phyloP scores from a whole-genome alignment of 2,329 filamentous ascomycete species.

The Neophaeococcomyces aloes region DNA sequence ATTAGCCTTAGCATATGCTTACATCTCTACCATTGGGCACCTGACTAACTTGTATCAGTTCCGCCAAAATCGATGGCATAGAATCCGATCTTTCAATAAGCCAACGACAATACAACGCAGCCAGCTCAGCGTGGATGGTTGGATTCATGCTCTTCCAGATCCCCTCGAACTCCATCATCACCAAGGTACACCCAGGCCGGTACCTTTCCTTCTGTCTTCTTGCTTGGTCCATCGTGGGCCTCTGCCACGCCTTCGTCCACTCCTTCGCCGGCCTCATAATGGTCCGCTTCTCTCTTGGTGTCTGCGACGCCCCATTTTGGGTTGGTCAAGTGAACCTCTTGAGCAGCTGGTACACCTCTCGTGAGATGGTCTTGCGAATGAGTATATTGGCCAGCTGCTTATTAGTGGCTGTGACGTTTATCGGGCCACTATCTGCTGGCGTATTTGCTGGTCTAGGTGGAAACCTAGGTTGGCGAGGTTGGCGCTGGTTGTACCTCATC shows the following conservation, averaged over 20 bases:
- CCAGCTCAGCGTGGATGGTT: slow-evolving; percentile 39
- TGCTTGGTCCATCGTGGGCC: slow-evolving; percentile 27
- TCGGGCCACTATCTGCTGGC: slow-evolving; percentile 46
- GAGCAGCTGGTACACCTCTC: slow-evolving; percentile 56
- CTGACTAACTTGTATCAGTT: slow-evolving; percentile 10
- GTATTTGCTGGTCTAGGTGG: slow-evolving; percentile 50
- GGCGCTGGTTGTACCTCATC: slow-evolving; percentile 51
- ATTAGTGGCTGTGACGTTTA: slow-evolving; percentile 50
- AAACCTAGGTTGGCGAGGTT: slow-evolving; percentile 43
- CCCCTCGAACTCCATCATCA: slow-evolving; percentile 24
- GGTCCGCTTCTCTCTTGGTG: slow-evolving; percentile 32
- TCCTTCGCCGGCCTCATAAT: slow-evolving; percentile 32
- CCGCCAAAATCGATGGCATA: slow-evolving; percentile 15
- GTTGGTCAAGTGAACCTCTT: slow-evolving; percentile 47
- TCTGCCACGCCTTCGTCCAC: slow-evolving; percentile 27
- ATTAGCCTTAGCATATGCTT: slow-evolving; percentile 23
- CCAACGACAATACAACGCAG: slow-evolving; percentile 25
- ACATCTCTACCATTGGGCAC: slow-evolving; percentile 32
- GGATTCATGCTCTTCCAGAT: slow-evolving; percentile 28
- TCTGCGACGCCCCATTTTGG: slow-evolving; percentile 37
- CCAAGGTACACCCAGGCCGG: slow-evolving; percentile 28
- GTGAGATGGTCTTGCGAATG: slow-evolving; percentile 43
- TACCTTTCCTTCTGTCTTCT: slow-evolving; percentile 32
- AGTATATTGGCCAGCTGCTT: slow-evolving; percentile 50
- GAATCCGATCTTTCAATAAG: slow-evolving; percentile 8